Percentiles rank a stretch among this genome's conserved stretches.
phyloP scores from a whole-genome alignment of 2,329 filamentous ascomycete species.

The Clonostachys solani region DNA sequence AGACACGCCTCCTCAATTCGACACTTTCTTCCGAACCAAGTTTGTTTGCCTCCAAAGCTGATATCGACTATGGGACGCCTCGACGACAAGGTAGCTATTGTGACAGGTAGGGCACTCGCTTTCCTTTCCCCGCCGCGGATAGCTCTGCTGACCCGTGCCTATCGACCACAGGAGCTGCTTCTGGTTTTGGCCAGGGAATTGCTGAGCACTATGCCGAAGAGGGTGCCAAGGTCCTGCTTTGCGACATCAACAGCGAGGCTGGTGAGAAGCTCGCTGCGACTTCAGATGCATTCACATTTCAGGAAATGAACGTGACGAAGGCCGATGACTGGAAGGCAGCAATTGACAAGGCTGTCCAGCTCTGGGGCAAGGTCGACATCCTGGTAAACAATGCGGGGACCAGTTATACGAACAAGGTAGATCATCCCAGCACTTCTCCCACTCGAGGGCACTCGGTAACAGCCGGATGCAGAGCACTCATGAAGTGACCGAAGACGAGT shows the following conservation, averaged over 20 bases:
- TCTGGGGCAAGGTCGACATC: conserved; percentile 20
- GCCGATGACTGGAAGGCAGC: neutral
- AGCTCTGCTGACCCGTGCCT: too few species aligned
- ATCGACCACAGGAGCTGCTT: conserved; percentile 34
- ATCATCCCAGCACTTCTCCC: too few species aligned
- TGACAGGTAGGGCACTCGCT: conserved; percentile 37
- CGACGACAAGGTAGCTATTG: conserved; percentile 41
- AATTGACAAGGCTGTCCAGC: conserved; percentile 11
- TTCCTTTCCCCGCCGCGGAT: too few species aligned
- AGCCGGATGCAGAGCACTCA: neutral
- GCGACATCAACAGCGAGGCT: conserved; percentile 69
- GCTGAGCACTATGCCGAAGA: conserved; percentile 73
- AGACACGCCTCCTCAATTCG: too few species aligned
- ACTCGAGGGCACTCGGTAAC: too few species aligned
- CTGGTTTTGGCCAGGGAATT: conserved; percentile 79
- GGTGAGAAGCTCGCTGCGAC: conserved; percentile 30
- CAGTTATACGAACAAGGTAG: neutral
- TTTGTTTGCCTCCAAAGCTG: too few species aligned
- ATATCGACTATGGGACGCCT: neutral
- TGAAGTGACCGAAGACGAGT: conserved; percentile 66
- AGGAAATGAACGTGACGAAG: neutral
- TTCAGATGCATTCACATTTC: conserved; percentile 53
- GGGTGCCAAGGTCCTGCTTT: conserved; percentile 71
- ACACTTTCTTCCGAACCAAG: too few species aligned
- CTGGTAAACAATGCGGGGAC: conserved; percentile 25